Evolutionary conservation across 345 rosid genomes (phyloP), one percentile per base, ranked within the genome.

Genomic region (Excoecaria cochinchinensis): DNA sequence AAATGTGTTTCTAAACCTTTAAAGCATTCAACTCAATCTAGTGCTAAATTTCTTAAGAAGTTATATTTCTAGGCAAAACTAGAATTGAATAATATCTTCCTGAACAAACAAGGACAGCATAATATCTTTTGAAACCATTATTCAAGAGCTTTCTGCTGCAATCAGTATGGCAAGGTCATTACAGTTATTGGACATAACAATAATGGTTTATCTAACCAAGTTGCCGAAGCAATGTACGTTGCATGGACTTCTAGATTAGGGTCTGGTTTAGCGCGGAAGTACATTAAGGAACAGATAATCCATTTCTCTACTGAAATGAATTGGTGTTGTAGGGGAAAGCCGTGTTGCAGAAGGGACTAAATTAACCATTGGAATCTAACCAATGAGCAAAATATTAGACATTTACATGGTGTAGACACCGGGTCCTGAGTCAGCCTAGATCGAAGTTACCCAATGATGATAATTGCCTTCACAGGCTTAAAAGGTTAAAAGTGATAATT

Each of bases 331-430:
- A n/a, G 80, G 39, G 75, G 78, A 55, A 88, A 87, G 84, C 81
- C 89, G 36, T 91, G 98, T 88, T 95, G 99, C 85, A 87, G 70
- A 84, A 89, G 83, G 80, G 89, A 90, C 71, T 92, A 79, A 84
- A n/a, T n/a, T n/a, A n/a, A n/a, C n/a, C n/a, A n/a, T n/a, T n/a
- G n/a, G n/a, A n/a, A n/a, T n/a, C n/a, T n/a, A n/a, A n/a, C n/a
- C n/a, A n/a, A n/a, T n/a, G n/a, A n/a, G n/a, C n/a, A n/a, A n/a
- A n/a, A n/a, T n/a, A n/a, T n/a, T n/a, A n/a, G n/a, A n/a, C n/a
- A n/a, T n/a, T n/a, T n/a, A n/a, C n/a, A n/a, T n/a, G n/a, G n/a
- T n/a, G n/a, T n/a, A n/a, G n/a, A n/a, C n/a, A n/a, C n/a, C n/a
- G n/a, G n/a, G n/a, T n/a, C n/a, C n/a, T n/a, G n/a, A n/a, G n/a